Evolutionary conservation across 2,329 filamentous ascomycete species (phyloP), one percentile per base, ranked within the genome.

Genomic region (Metarhizium sp.): DNA sequence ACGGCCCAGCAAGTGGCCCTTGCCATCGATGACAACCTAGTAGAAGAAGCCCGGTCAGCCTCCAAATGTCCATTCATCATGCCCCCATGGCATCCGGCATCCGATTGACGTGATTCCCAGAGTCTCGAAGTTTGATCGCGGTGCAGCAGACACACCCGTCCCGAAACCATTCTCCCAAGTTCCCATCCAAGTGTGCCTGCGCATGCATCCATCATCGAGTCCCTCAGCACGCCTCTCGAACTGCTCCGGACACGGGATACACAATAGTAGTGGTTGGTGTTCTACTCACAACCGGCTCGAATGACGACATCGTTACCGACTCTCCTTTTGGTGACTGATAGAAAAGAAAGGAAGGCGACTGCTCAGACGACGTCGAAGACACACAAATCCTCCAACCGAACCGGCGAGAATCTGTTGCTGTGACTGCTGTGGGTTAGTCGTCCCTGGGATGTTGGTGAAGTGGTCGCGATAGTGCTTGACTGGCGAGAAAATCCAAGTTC

Each of bases 1-100:
- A 78, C 94, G 92, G 84, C 94, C 94, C 78, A 99, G 91, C 77
- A 99, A 88, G 81, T 99, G 94, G 80, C 94, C 94, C 87, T 99
- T 99, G 90, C 92, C 94, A 87, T 99, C 94, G 76, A 99, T 95
- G 82, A 96, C 89, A 82, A 96, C 87, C 91, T 96, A 45, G 10
- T 61, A 58, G n/a, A 59, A 49, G 64, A 53, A 57, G 51, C 54
- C 57, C 55, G 51, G 57, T 62, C 60, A 61, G 66, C 62, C 63
- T 60, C 59, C 53, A 58, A 52, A 53, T 59, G 42, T 55, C 58
- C 55, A 38, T n/a, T 25, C 36, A 34, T 32, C 36, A 34, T 52
- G 42, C 36, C 38, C 30, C 42, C 42, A 42, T 42, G 43, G 43
- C 10, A 43, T 50, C 30, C 46, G 32, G 38, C 10, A 16, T 46